phyloP scores from a whole-genome alignment of 805 yeast species.

The Sugiyamaella lignohabitans region DNA sequence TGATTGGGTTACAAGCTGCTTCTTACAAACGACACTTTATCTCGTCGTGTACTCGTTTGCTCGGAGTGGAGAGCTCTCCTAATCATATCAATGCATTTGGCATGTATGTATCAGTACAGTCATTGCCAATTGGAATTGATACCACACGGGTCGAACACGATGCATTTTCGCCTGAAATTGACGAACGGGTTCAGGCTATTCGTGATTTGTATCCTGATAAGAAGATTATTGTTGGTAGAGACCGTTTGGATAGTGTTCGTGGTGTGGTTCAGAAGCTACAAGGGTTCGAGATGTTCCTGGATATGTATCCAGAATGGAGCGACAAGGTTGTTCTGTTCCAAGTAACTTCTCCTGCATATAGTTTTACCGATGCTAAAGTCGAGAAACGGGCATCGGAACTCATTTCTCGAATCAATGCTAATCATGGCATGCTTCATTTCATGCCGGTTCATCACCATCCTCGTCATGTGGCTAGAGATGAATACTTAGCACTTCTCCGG shows the following conservation, averaged over 20 bases:
- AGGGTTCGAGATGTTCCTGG: conserved; percentile 82
- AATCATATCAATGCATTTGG: conserved; percentile 65
- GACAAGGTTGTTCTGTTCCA: conserved; percentile 83
- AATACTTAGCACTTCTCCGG: conserved; percentile 78
- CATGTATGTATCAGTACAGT: conserved; percentile 60
- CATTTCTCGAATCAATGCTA: conserved; percentile 74
- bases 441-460: conserved; percentile 92
- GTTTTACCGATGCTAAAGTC: conserved; percentile 50
- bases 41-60: conserved; percentile 78
- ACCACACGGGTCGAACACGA: conserved; percentile 52
- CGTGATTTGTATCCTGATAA: conserved; percentile 38
- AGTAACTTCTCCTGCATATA: conserved; percentile 74
- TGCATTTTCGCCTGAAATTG: conserved; percentile 33
- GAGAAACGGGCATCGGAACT: conserved; percentile 81
- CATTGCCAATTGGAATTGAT: conserved; percentile 88
- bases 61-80: conserved; percentile 61
- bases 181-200: conserved; percentile 48
- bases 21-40: conserved; percentile 87
- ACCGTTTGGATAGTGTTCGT: conserved; percentile 81
- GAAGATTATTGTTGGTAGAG: conserved; percentile 88
- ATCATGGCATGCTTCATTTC: conserved; percentile 72
- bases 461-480: conserved; percentile 79
- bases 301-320: conserved; percentile 89
- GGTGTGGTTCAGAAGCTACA: conserved; percentile 91
- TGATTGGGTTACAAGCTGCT: conserved; percentile 77